Evolutionary conservation across 2,329 filamentous ascomycete species (phyloP).

Genomic region (Dothiorella sarmentorum): DNA sequence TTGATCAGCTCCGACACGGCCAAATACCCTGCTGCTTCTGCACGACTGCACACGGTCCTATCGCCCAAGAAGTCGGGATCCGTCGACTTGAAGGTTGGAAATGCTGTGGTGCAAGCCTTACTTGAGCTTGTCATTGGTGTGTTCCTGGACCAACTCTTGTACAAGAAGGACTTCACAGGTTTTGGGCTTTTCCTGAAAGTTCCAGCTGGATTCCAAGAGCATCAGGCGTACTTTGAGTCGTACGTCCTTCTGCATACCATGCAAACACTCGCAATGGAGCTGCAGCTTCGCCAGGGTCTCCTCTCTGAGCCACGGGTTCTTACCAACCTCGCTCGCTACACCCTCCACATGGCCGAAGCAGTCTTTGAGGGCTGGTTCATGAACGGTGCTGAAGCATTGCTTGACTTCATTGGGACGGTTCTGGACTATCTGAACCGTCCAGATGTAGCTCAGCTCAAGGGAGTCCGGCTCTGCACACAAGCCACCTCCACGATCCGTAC

Average conservation of each 20-base stretch:
- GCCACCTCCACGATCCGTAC: slow-evolving; percentile 72
- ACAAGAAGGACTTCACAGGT: slow-evolving; percentile 84
- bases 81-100: slow-evolving; percentile 53
- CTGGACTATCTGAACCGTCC: slow-evolving; percentile 86
- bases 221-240: slow-evolving; percentile 93
- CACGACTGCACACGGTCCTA: slow-evolving; percentile 62
- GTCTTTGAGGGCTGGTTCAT: slow-evolving; percentile 97
- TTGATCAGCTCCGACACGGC: slow-evolving; percentile 71
- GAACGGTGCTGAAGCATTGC: slow-evolving; percentile 74
- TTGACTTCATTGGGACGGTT: slow-evolving; percentile 82
- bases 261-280: slow-evolving; percentile 63
- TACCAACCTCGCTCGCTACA: slow-evolving; percentile 80
- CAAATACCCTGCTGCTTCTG: slow-evolving; percentile 52
- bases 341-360: slow-evolving; percentile 77
- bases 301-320: slow-evolving; percentile 79
- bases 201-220: slow-evolving; percentile 88
- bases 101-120: slow-evolving; percentile 70
- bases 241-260: slow-evolving; percentile 77
- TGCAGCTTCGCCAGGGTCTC: slow-evolving; percentile 64
- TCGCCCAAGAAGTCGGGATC: slow-evolving; percentile 54
- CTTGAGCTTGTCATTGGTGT: slow-evolving; percentile 74
- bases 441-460: slow-evolving; percentile 76
- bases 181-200: slow-evolving; percentile 83
- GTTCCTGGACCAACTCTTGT: slow-evolving; percentile 81
- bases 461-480: slow-evolving; percentile 85